Evolutionary conservation across 2,329 filamentous ascomycete species (phyloP).

Genomic region (Trichoderma pleuroti): DNA sequence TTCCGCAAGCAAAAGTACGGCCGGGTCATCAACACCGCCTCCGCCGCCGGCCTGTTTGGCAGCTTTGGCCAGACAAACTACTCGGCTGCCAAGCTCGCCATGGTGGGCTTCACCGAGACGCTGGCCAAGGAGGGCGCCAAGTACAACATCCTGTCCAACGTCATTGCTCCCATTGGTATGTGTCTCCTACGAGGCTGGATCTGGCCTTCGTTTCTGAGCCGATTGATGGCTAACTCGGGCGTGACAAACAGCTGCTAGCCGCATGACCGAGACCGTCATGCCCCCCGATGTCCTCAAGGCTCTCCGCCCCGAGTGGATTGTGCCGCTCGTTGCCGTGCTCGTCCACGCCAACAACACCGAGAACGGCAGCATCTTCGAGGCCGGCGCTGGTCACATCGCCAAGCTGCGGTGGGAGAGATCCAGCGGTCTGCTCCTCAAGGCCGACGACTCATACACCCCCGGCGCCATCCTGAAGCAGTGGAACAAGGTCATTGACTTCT

Average conservation of each 20-base stretch:
- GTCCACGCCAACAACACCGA: constrained; percentile 86
- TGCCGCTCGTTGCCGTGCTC: constrained; percentile 84
- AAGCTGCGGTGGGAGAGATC: constrained; percentile 96
- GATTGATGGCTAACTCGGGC: neutral
- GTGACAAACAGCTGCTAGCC: constrained; percentile 66
- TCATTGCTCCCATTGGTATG: constrained; percentile 78
- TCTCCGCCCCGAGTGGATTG: constrained; percentile 90
- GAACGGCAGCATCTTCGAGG: constrained; percentile 88
- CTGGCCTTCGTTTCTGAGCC: neutral
- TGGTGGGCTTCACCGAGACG: constrained; percentile 97
- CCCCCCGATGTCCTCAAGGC: constrained; percentile 84
- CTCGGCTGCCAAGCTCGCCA: constrained; percentile 89
- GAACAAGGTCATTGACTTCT: constrained; percentile 84
- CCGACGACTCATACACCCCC: constrained; percentile 83
- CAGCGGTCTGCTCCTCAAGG: constrained; percentile 81
- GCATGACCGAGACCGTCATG: constrained; percentile 95
- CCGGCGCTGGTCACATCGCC: constrained; percentile 85
- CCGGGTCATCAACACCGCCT: constrained; percentile 92
- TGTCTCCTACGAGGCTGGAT: neutral
- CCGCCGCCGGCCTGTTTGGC: constrained; percentile 92
- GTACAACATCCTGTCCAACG: constrained; percentile 96
- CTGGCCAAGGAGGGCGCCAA: constrained; percentile 95
- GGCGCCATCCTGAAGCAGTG: constrained; percentile 86
- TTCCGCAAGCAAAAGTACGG: constrained; percentile 99
- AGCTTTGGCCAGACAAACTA: constrained; percentile 97